Conservation (phyloP, 805 yeast genomes). For the Starmerella sp. region DNA sequence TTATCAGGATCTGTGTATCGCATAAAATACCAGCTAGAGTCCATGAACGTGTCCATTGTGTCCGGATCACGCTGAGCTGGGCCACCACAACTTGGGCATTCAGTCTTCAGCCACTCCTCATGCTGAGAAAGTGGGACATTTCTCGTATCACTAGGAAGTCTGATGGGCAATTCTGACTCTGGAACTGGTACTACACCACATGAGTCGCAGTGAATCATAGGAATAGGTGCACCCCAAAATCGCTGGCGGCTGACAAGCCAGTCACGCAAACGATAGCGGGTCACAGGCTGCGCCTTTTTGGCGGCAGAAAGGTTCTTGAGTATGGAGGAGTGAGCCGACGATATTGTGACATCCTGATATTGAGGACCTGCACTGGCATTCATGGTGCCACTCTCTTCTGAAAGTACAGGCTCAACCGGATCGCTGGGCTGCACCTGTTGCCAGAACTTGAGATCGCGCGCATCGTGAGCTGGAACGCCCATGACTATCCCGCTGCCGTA, state of each 20-base stretch:
- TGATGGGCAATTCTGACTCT: conserved; percentile 71
- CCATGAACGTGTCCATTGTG: conserved; percentile 98
- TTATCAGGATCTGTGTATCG: conserved; percentile 72
- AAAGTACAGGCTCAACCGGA: conserved; percentile 28
- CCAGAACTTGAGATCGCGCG: conserved; percentile 79
- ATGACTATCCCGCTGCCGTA: conserved; percentile 93
- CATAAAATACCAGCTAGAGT: conserved; percentile 92
- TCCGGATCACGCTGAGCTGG: conserved; percentile 83
- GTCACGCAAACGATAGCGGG: conserved; percentile 64
- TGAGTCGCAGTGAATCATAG: conserved; percentile 70
- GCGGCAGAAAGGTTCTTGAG: conserved; percentile 32
- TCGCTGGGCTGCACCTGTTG: conserved; percentile 30
- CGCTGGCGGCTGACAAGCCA: conserved; percentile 94
- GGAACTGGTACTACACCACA: conserved; percentile 95
- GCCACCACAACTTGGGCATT: conserved; percentile 67
- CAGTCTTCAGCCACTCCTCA: conserved; percentile 55
- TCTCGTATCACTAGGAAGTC: conserved; percentile 44
- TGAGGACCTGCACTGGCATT: conserved; percentile 39
- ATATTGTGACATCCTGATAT: conserved; percentile 37
- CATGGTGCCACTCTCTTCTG: conserved; percentile 33
- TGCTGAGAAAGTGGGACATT: conserved; percentile 61
- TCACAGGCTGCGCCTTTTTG: conserved; percentile 38
- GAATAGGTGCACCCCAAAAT: conserved; percentile 98
- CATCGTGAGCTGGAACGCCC: conserved; percentile 96
- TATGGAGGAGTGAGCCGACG: conserved; percentile 44